A percentile compares a stretch with the other conserved stretches of the same genome.
These are phyloP conservation scores for Thalassiosira mediterranea DNA, from an alignment of 352 stramenopile genomes.

Conservation along the genomic window DNA sequence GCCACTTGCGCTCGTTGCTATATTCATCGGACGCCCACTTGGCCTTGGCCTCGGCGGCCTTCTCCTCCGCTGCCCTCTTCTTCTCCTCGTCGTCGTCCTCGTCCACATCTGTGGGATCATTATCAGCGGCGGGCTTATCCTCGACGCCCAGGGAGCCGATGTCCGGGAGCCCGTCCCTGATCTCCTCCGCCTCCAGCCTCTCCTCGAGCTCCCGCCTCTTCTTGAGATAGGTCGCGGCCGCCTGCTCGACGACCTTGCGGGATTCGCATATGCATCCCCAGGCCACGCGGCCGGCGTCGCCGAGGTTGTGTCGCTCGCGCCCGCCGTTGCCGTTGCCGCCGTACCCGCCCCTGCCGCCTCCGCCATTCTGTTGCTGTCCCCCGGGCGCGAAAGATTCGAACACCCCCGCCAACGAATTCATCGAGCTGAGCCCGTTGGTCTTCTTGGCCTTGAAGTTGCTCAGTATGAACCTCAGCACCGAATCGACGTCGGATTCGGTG, in stretches of 20 bases:
- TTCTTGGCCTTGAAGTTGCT: constrained; percentile 83
- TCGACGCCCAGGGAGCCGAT: constrained; percentile 25
- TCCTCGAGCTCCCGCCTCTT: constrained; percentile 67
- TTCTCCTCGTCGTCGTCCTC: neutral
- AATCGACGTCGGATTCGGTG: constrained; percentile 66
- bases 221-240: constrained; percentile 60
- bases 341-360: too few species aligned
- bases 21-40: constrained; percentile 28
- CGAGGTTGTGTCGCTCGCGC: constrained; percentile 3
- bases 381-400: constrained; percentile 62
- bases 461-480: constrained; percentile 80
- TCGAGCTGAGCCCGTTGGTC: constrained; percentile 66
- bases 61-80: constrained; percentile 20
- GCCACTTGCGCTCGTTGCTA: constrained; percentile 77
- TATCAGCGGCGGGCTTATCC: neutral
- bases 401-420: constrained; percentile 75
- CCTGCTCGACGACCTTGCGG: constrained; percentile 72
- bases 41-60: constrained; percentile 23
- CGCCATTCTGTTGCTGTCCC: too few species aligned
- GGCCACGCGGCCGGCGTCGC: constrained; percentile 62
- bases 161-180: constrained; percentile 47
- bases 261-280: constrained; percentile 83
- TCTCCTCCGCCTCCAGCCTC: constrained; percentile 50
- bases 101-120: constrained; percentile 2
- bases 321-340: too few species aligned